These are phyloP conservation scores for Leccinum colubrinum DNA, from an alignment of 1,284 basidiomycete genomes.

Conservation along the genomic window DNA sequence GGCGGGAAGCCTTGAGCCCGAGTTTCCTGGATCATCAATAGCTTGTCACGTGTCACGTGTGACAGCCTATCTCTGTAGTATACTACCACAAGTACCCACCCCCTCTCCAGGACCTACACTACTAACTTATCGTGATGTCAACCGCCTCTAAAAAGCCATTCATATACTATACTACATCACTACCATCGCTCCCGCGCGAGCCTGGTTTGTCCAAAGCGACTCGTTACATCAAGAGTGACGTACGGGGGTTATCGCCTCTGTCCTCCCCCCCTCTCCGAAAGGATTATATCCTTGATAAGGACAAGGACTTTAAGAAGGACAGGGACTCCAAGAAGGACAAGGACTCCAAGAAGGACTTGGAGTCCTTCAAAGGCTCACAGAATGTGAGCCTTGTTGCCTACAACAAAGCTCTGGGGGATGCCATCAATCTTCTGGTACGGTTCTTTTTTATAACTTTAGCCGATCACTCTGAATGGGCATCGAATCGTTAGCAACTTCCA, in stretches of 20 bases:
- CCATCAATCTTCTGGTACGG: not conserved
- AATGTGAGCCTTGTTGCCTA: not conserved
- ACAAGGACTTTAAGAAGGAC: not conserved
- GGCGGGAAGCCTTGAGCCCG: no score
- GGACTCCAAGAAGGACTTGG: no score
- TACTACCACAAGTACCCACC: no score
- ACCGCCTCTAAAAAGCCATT: not conserved
- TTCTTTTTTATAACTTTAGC: not conserved
- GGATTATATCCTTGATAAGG: not conserved
- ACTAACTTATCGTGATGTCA: not conserved
- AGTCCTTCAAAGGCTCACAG: not conserved
- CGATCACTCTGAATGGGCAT: not conserved
- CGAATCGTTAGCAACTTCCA: not conserved
- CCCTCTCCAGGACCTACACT: no score
- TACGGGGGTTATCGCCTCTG: no score
- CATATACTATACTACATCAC: not conserved
- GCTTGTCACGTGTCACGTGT: no score
- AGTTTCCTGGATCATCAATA: no score
- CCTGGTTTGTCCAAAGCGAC: no score
- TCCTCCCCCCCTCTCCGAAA: not conserved
- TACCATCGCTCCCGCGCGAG: not conserved
- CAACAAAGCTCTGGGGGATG: not conserved
- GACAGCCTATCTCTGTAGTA: no score
- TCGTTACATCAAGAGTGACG: no score
- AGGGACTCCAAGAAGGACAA: no score